Base-by-base conservation (phyloP, 805 yeast genomes). In the Candida rishiriensis region DNA sequence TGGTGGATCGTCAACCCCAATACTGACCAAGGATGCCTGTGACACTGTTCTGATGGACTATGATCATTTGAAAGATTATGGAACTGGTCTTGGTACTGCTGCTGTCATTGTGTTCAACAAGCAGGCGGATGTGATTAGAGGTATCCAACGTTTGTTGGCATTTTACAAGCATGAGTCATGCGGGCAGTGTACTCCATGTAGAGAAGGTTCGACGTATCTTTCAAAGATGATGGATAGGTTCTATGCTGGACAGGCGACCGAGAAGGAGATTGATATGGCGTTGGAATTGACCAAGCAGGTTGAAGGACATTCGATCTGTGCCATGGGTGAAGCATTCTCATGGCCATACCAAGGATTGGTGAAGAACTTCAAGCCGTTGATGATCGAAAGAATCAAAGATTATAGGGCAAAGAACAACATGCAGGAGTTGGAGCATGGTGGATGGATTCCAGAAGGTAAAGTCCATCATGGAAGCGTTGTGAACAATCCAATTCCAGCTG, bases 131-230 rank as follows among this genome's bases (percentile, higher is more conserved):
- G 79, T 88, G 43, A 79, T 88, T 49, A 76, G 88, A 52, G 93
- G 91, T 54, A 88, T 88, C 63, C 95, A 88, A 68, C 77, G 96
- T 66, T 78, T 88, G 59, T 67, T 91, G 36, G 81, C 85, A 36
- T 88, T 88, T 66, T 88, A 86, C 73, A 85, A 84, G 72, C 96
- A 88, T 69, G 96, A 88, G 73, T 84, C 93, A 8, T 88, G 96
- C 71, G 95, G 96, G 47, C 96, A 88, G 71, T 88, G 96, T 72
- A 88, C 96, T 3, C 96, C 96, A 47, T 88, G 96, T 70, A 81
- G 96, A 65, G 96, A 88, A 70, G 96, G 96, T 46, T 87, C 96
- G 36, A 83, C 95, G 16, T 88, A 91, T 85, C 71, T 88, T 56
- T 72, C 75, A 48, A 84, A 79, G 68, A 82, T 86, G 79, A 88